These are phyloP conservation scores for Paramecium caudatum DNA, from an alignment of 73 alveolate genomes.

Conservation along the genomic window DNA sequence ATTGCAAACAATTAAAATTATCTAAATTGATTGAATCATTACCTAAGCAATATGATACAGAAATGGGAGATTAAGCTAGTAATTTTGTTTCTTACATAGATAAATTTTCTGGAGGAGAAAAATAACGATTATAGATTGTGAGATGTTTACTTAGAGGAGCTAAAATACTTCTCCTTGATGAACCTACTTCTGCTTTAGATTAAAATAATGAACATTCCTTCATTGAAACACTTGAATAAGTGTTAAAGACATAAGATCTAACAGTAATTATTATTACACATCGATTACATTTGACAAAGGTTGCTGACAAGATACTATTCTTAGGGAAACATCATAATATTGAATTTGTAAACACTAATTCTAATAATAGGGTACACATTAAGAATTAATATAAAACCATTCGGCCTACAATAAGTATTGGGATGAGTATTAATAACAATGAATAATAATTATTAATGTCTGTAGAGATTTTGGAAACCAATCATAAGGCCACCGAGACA, in stretches of 20 bases:
- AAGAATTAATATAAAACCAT: conserved; percentile 77
- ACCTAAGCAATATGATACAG: conserved; percentile 88
- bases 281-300: conserved; percentile 88
- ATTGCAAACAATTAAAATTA: conserved; percentile 81
- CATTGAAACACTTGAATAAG: conserved; percentile 87
- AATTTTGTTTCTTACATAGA: neutral
- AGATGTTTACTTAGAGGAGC: conserved; percentile 90
- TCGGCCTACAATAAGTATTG: conserved; percentile 28
- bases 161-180: conserved; percentile 89
- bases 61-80: conserved; percentile 92
- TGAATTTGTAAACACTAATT: conserved; percentile 77
- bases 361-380: conserved; percentile 87
- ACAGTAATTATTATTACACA: conserved; percentile 96
- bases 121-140: conserved; percentile 88
- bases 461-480: conserved; percentile 68
- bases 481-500: conserved; percentile 75
- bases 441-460: too few species aligned
- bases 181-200: conserved; percentile 93
- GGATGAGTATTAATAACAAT: conserved; percentile 42
- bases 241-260: conserved; percentile 79
- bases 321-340: conserved; percentile 87
- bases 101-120: conserved; percentile 94
- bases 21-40: conserved; percentile 82
- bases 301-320: conserved; percentile 92
- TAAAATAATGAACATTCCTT: conserved; percentile 88